Conservation (phyloP, 2,329 filamentous ascomycete species). For the Mycogone perniciosa region DNA sequence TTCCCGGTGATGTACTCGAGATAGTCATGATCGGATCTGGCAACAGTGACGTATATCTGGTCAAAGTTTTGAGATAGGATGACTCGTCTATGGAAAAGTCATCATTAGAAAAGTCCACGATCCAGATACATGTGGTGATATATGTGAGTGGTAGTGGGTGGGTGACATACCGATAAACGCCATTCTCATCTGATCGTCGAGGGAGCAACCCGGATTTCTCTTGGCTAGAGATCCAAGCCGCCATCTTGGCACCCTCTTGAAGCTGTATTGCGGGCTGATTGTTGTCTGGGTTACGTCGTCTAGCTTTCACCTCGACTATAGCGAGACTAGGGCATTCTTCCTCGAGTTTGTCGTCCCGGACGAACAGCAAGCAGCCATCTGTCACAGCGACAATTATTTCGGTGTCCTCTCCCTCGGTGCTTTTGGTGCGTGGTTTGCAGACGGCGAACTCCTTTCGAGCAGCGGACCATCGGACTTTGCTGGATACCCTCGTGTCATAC, state of each 20-base stretch:
- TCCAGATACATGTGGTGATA: neutral
- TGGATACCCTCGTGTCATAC: neutral
- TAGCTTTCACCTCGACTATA: slow-evolving; percentile 12
- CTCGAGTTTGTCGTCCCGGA: neutral
- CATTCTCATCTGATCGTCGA: neutral
- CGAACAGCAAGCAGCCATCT: neutral
- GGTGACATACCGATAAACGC: neutral
- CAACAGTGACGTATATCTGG: slow-evolving; percentile 7
- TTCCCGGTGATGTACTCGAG: slow-evolving; percentile 6
- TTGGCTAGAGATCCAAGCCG: slow-evolving; percentile 7
- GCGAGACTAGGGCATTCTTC: neutral
- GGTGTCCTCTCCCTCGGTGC: neutral
- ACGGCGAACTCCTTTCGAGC: neutral
- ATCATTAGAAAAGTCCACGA: neutral
- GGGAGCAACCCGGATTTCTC: neutral
- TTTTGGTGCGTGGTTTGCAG: neutral
- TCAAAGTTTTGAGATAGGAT: slow-evolving; percentile 11
- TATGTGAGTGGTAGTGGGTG: neutral
- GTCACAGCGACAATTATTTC: neutral
- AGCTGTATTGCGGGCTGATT: slow-evolving; percentile 1
- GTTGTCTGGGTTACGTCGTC: neutral
- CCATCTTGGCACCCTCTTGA: slow-evolving; percentile 12
- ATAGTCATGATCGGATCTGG: slow-evolving; percentile 10
- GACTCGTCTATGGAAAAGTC: neutral
- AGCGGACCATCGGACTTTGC: neutral